phyloP scores from a whole-genome alignment of 106 monocot species.

The Dactylorhiza incarnata region DNA sequence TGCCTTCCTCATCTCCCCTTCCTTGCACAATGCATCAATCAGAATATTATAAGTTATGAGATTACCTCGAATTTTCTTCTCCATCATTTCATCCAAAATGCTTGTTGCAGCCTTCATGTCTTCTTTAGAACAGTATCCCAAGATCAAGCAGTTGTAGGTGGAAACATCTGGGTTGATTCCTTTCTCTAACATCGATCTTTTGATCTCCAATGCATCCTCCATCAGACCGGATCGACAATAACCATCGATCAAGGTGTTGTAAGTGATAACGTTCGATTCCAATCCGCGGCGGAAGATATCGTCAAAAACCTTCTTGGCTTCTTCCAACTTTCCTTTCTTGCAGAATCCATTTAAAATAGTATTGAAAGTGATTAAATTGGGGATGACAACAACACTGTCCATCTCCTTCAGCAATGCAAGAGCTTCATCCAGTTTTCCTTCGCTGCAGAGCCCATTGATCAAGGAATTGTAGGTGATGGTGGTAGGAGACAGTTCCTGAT shows the following conservation, averaged over 20 bases:
- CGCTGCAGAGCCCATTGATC: slow-evolving; percentile 44
- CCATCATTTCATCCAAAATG: slow-evolving; percentile 74
- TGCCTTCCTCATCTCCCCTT: slow-evolving; percentile 56
- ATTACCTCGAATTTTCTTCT: slow-evolving; percentile 59
- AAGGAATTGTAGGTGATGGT: slow-evolving; percentile 61
- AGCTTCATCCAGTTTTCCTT: slow-evolving; percentile 52
- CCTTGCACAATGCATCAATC: slow-evolving; percentile 50
- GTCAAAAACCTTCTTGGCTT: slow-evolving; percentile 39
- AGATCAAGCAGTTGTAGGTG: slow-evolving; percentile 77
- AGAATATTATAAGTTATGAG: slow-evolving; percentile 68
- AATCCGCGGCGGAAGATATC: slow-evolving; percentile 30
- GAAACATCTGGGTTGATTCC: slow-evolving; percentile 40
- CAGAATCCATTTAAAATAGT: slow-evolving; percentile 70
- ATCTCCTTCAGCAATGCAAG: slow-evolving; percentile 48
- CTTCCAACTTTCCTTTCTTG: slow-evolving; percentile 71
- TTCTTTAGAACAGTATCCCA: slow-evolving; percentile 42
- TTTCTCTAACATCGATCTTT: slow-evolving; percentile 35
- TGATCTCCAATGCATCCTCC: slow-evolving; percentile 46
- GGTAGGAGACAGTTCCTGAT: slow-evolving; percentile 33
- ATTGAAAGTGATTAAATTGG: slow-evolving; percentile 67
- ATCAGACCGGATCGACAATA: slow-evolving; percentile 47
- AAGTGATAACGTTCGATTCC: slow-evolving; percentile 57
- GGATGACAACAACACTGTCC: slow-evolving; percentile 24
- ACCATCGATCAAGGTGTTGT: slow-evolving; percentile 72
- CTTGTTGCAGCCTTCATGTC: slow-evolving; percentile 38